These are phyloP conservation scores for button mushroom (Agaricus bisporus) DNA, from an alignment of 768 basidiomycete species.

Conservation along the genomic window DNA sequence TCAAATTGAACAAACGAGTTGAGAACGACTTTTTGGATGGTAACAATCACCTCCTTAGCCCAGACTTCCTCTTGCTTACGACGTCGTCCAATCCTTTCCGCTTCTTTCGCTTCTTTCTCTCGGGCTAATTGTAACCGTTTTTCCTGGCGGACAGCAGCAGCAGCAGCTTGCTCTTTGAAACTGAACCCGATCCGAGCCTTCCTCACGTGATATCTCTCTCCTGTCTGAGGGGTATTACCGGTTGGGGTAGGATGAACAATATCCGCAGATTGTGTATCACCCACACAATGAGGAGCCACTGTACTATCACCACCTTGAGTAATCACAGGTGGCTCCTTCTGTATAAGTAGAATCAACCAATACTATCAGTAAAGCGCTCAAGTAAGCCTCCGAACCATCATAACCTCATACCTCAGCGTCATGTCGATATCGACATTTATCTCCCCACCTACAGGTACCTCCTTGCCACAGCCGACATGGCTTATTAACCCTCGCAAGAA, in stretches of 20 bases:
- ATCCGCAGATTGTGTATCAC: not conserved
- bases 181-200: not conserved
- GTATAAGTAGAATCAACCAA: not conserved
- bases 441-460: conserved; percentile 5
- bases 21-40: conserved; percentile 7
- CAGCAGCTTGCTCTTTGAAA: not conserved
- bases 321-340: not conserved
- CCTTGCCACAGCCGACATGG: not conserved
- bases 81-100: not conserved
- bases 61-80: conserved; percentile 8
- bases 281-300: not conserved
- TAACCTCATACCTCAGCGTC: not conserved
- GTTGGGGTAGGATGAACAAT: no score
- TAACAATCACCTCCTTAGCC: conserved; percentile 1
- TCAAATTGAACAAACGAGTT: conserved; percentile 17
- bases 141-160: not conserved
- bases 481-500: not conserved
- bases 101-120: not conserved
- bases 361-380: not conserved
- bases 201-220: no score
- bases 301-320: not conserved
- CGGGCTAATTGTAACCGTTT: not conserved
- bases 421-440: conserved; percentile 4
- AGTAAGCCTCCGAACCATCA: not conserved
- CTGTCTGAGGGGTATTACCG: no score